These are phyloP conservation scores for Daldinia vernicosa DNA, from an alignment of 495 filamentous ascomycete species.

Conservation along the genomic window DNA sequence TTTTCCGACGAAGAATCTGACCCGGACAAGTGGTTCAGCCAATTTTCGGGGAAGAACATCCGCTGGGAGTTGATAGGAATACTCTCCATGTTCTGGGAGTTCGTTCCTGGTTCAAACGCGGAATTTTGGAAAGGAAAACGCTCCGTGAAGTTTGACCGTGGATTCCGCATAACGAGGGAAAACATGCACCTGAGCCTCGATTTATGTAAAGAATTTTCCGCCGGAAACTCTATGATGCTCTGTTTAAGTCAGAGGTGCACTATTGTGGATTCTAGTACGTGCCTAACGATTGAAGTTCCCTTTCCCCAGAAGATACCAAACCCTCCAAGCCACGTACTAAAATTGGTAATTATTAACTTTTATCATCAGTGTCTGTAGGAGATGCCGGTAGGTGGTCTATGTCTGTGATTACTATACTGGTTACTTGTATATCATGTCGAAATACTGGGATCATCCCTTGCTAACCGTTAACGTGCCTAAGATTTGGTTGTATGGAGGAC, in stretches of 20 bases:
- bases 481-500: constrained; percentile 61
- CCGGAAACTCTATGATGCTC: constrained; percentile 59
- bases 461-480: neutral
- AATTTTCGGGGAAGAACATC: constrained; percentile 60
- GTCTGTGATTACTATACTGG: neutral
- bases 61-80: constrained; percentile 69
- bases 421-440: neutral
- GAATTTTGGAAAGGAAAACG: constrained; percentile 16
- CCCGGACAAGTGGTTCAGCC: constrained; percentile 43
- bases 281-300: neutral
- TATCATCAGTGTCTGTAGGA: constrained; percentile 49
- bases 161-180: constrained; percentile 51
- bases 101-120: constrained; percentile 10
- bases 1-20: constrained; percentile 50
- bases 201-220: constrained; percentile 58
- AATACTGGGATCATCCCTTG: neutral
- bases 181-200: constrained; percentile 56
- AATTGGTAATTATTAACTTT: neutral
- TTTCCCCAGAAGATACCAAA: neutral
- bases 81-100: constrained; percentile 59
- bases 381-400: constrained; percentile 58
- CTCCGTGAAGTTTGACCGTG: constrained; percentile 28
- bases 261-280: constrained; percentile 51
- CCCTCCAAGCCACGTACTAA: neutral
- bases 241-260: constrained; percentile 57